phyloP scores from a whole-genome alignment of 306 rosid genomes.

The Castanopsis chinensis region DNA sequence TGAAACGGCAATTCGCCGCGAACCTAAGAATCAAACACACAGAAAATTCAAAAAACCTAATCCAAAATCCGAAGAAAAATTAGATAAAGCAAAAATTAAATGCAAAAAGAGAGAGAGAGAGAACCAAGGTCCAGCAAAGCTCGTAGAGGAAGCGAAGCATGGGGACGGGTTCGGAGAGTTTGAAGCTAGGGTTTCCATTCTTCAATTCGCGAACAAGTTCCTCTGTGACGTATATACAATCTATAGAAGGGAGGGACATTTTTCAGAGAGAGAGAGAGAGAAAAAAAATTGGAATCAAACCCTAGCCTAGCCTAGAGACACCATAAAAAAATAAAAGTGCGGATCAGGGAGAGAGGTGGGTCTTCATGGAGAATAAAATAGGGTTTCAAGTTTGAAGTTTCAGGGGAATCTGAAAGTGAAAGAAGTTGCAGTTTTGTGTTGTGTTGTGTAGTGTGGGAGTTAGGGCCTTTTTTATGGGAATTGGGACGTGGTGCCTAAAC shows the following conservation, averaged over 20 bases:
- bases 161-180: slow-evolving; percentile 61
- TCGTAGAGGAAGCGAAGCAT: slow-evolving; percentile 91
- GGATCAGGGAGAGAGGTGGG: slow-evolving; percentile 20
- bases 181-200: slow-evolving; percentile 61
- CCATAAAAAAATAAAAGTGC: neutral
- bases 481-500: too few relatives aligned
- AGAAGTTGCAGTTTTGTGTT: neutral
- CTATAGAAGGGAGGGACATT: slow-evolving; percentile 78
- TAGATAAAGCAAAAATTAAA: neutral
- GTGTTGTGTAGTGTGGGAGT: neutral
- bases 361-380: slow-evolving; percentile 16
- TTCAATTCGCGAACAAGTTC: slow-evolving; percentile 87
- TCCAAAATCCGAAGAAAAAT: slow-evolving; percentile 6
- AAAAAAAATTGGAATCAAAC: slow-evolving; percentile 18
- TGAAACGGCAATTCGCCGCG: slow-evolving; percentile 89
- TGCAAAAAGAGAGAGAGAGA: slow-evolving; percentile 10
- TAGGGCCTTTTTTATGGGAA: too few relatives aligned
- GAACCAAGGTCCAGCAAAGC: slow-evolving; percentile 86
- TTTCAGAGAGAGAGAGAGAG: neutral
- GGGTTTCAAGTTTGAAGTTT: neutral
- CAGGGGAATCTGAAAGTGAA: neutral
- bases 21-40: slow-evolving; percentile 49
- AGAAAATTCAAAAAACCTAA: slow-evolving; percentile 2
- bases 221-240: slow-evolving; percentile 60
- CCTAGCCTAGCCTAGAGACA: slow-evolving; percentile 11